These are phyloP conservation scores for Rhexocercosporidium sp. DNA, from an alignment of 2,329 filamentous ascomycete species.

Conservation along the genomic window DNA sequence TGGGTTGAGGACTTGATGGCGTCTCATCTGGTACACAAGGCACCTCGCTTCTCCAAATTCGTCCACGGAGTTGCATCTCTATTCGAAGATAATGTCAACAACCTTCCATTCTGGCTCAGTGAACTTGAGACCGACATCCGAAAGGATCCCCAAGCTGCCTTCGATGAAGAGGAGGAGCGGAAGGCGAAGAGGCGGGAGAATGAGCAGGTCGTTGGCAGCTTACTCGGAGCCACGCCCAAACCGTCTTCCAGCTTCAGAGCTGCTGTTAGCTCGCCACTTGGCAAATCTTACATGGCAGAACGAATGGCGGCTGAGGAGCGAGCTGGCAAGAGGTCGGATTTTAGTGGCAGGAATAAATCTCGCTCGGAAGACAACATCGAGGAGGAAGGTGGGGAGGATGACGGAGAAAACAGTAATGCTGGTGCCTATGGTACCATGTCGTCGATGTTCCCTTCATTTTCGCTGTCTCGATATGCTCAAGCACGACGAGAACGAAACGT, in stretches of 20 bases:
- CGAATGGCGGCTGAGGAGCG: conserved; percentile 54
- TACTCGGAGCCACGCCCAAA: conserved; percentile 63
- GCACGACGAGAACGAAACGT: conserved; percentile 56
- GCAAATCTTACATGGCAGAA: conserved; percentile 67
- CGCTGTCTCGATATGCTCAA: conserved; percentile 76
- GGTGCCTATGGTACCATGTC: conserved; percentile 63
- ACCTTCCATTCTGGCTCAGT: conserved; percentile 92
- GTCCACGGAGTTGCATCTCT: conserved; percentile 90
- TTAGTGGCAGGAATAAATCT: conserved; percentile 31
- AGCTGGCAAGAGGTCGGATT: conserved; percentile 39
- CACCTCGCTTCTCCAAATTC: conserved; percentile 94
- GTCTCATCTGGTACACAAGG: conserved; percentile 89
- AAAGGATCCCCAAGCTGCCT: conserved; percentile 87
- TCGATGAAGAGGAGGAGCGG: conserved; percentile 88
- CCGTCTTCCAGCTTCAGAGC: conserved; percentile 58
- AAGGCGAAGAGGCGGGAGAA: conserved; percentile 83
- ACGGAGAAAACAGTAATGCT: conserved; percentile 40
- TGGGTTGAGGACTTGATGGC: conserved; percentile 94
- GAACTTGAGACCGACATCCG: conserved; percentile 93
- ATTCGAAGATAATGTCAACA: conserved; percentile 96
- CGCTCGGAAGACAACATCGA: conserved; percentile 36
- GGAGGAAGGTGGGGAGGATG: conserved; percentile 48
- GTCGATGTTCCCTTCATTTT: conserved; percentile 81
- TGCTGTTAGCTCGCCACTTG: conserved; percentile 68
- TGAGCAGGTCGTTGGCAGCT: conserved; percentile 86